phyloP scores from a whole-genome alignment of 225 moss, liverwort and hornwort genomes.

The Physcomitrium patens region DNA sequence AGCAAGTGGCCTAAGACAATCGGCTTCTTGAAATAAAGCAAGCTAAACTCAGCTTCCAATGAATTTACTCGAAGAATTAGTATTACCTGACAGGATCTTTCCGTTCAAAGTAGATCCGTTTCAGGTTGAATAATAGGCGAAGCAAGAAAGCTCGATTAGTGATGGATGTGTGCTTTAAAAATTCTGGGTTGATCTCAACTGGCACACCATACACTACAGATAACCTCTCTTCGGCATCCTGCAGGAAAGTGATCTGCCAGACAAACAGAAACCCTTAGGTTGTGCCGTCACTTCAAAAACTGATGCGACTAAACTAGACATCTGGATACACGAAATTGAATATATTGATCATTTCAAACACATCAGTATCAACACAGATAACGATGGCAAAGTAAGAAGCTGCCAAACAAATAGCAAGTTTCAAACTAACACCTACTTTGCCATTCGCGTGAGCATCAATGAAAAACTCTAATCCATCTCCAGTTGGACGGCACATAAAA shows the following conservation, averaged over 20 bases:
- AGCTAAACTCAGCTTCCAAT: neutral
- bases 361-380: constrained; percentile 2
- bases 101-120: constrained; percentile 64
- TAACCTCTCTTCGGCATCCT: constrained; percentile 67
- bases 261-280: constrained; percentile 1
- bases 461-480: constrained; percentile 64
- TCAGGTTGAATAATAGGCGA: constrained; percentile 67
- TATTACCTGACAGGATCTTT: constrained; percentile 70
- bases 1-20: neutral
- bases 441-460: constrained; percentile 67
- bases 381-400: neutral
- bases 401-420: constrained; percentile 11
- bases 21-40: neutral
- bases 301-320: neutral
- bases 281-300: neutral
- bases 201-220: constrained; percentile 67
- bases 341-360: neutral
- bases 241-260: constrained; percentile 62
- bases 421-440: constrained; percentile 42
- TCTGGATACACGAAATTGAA: neutral
- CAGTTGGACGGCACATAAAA: constrained; percentile 75
- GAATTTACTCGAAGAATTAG: neutral
- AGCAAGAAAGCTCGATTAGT: constrained; percentile 64
- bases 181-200: constrained; percentile 63
- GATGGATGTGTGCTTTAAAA: constrained; percentile 59